Percentiles rank a stretch among this genome's conserved stretches.
phyloP scores from a whole-genome alignment of 176 grass and related monocot genomes.

The Phyllostachys edulis region DNA sequence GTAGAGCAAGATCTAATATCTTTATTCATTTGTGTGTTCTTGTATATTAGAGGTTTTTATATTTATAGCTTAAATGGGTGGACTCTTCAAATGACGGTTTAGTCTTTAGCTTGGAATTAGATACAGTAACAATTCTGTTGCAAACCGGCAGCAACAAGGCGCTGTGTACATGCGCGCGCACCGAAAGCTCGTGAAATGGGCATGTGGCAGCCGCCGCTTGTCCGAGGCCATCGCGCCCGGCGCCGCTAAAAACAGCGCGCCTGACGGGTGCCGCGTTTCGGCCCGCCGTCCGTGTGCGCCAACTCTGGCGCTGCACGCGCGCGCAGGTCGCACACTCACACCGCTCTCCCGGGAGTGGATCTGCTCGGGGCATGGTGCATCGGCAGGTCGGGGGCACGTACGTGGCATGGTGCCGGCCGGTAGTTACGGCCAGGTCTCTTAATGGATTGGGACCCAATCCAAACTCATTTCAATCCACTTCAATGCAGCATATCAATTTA shows the following conservation, averaged over 20 bases:
- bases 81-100: no score
- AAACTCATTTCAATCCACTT: no score
- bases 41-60: no score
- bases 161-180: neutral
- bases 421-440: no score
- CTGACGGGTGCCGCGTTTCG: neutral
- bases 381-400: neutral
- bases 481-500: no score
- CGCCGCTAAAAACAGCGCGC: neutral
- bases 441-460: no score
- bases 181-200: neutral
- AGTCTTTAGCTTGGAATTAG: no score
- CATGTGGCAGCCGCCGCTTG: neutral
- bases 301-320: neutral
- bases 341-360: neutral
- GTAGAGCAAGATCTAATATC: no score
- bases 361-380: neutral
- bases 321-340: no score
- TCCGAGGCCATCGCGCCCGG: neutral
- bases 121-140: neutral
- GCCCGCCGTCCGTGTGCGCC: no score
- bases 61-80: no score
- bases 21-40: no score
- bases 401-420: neutral
- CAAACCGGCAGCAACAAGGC: neutral